Conservation (phyloP, 1,139 yeast genomes). For the Groenewaldozyma sp. region DNA sequence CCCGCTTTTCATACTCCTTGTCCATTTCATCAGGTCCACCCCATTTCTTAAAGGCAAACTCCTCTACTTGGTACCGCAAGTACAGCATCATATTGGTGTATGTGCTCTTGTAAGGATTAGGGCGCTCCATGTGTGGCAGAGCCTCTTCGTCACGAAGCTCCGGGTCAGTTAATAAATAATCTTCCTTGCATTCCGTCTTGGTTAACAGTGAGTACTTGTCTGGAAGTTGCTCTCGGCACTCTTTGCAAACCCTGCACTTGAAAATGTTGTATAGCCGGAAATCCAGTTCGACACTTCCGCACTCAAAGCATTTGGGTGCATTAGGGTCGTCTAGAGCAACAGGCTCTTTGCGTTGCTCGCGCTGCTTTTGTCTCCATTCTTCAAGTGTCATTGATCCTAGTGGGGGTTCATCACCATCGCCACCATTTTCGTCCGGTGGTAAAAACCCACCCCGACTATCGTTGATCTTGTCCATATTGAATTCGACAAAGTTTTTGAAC, state of each 20-base stretch:
- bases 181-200: slow-evolving; percentile 91
- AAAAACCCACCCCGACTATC: slow-evolving; percentile 87
- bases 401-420: slow-evolving; percentile 22
- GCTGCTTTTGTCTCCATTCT: slow-evolving; percentile 60
- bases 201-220: slow-evolving; percentile 87
- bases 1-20: slow-evolving; percentile 84
- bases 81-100: slow-evolving; percentile 90
- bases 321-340: slow-evolving; percentile 42
- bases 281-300: slow-evolving; percentile 68
- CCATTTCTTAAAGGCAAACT: slow-evolving; percentile 90
- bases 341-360: slow-evolving; percentile 16
- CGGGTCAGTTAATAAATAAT: slow-evolving; percentile 85
- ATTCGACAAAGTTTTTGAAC: slow-evolving; percentile 67
- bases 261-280: slow-evolving; percentile 61
- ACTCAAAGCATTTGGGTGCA: slow-evolving; percentile 73
- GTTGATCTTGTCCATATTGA: slow-evolving; percentile 80
- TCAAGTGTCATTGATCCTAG: slow-evolving; percentile 40
- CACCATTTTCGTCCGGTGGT: slow-evolving; percentile 30
- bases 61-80: slow-evolving; percentile 82
- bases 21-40: slow-evolving; percentile 84
- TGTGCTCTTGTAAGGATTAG: slow-evolving; percentile 87
- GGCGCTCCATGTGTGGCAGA: slow-evolving; percentile 73
- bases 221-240: slow-evolving; percentile 62
- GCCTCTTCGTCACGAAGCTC: slow-evolving; percentile 65
- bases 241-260: slow-evolving; percentile 64